Conservation (phyloP, 768 basidiomycete genomes). For the Suillus variegatus region DNA sequence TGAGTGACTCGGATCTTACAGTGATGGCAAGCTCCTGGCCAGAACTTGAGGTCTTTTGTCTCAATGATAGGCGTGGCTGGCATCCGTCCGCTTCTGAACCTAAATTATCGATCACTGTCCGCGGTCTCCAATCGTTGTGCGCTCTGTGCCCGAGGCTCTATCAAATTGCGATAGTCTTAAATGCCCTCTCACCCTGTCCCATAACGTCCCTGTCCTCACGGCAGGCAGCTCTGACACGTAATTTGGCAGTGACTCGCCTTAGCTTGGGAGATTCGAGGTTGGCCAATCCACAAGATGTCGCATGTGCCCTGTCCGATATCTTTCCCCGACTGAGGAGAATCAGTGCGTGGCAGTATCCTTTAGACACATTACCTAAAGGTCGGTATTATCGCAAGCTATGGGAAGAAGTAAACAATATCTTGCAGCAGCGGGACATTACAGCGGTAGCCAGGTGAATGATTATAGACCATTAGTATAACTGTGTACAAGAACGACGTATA, state of each 20-base stretch:
- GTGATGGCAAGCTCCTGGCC: slow-evolving; percentile 6
- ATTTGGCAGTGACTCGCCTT: background rate
- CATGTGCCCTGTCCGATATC: slow-evolving; percentile 1
- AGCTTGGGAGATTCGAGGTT: slow-evolving; percentile 3
- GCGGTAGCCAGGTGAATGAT: background rate
- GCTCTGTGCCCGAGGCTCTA: slow-evolving; percentile 4
- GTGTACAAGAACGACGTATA: background rate
- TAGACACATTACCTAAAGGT: background rate
- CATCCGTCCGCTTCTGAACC: background rate
- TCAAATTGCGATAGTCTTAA: slow-evolving; percentile 1
- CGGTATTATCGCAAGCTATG: background rate
- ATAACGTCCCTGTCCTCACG: background rate
- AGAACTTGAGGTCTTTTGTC: slow-evolving; percentile 3
- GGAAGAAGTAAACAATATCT: slow-evolving; percentile 3
- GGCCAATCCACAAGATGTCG: background rate
- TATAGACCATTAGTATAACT: background rate
- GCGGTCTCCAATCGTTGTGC: slow-evolving; percentile 1
- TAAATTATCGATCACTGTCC: background rate
- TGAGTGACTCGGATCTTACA: slow-evolving; percentile 2
- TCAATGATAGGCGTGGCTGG: slow-evolving; percentile 4
- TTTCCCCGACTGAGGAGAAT: slow-evolving; percentile 4
- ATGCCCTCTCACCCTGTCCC: background rate
- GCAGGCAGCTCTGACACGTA: background rate
- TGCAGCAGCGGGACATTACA: background rate
- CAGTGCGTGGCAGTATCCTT: slow-evolving; percentile 3